Conservation (phyloP, 1,139 yeast genomes). For the Saccharomyces hybrid region DNA sequence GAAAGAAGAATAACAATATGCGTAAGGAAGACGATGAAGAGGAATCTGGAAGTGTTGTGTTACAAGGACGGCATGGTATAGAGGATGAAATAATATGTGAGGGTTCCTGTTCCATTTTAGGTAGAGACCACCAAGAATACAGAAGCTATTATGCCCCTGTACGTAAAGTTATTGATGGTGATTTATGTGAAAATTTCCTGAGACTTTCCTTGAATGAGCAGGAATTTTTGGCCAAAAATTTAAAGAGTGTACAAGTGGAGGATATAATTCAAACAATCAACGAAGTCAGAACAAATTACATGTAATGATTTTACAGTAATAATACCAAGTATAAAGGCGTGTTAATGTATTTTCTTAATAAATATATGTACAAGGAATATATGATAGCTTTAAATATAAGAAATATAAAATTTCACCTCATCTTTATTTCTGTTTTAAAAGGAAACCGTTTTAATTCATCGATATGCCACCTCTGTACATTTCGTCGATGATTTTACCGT, state of each 20-base stretch:
- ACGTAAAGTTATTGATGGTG: slow-evolving; percentile 80
- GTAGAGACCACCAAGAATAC: slow-evolving; percentile 60
- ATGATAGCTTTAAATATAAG: background rate
- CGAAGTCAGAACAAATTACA: slow-evolving; percentile 24
- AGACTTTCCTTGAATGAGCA: slow-evolving; percentile 17
- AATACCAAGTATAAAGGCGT: background rate
- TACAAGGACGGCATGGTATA: slow-evolving; percentile 13
- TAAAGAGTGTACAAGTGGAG: slow-evolving; percentile 9
- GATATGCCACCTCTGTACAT: slow-evolving; percentile 20
- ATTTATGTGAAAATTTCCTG: slow-evolving; percentile 50
- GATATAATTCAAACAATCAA: slow-evolving; percentile 15
- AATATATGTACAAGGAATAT: background rate
- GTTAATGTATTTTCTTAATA: background rate
- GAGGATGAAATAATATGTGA: slow-evolving; percentile 20
- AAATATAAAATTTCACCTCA: background rate
- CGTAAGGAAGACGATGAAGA: slow-evolving; percentile 1
- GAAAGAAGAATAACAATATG: slow-evolving; percentile 1
- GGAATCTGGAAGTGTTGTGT: background rate
- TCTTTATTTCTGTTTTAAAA: background rate
- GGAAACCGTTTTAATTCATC: slow-evolving; percentile 2
- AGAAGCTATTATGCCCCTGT: slow-evolving; percentile 76
- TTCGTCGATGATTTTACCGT: slow-evolving; percentile 12
- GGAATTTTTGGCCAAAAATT: slow-evolving; percentile 12
- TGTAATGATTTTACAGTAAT: slow-evolving; percentile 8
- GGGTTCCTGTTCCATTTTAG: slow-evolving; percentile 42